These are phyloP conservation scores for Fusarium longipes DNA, from an alignment of 2,329 filamentous ascomycete genomes.

Conservation along the genomic window DNA sequence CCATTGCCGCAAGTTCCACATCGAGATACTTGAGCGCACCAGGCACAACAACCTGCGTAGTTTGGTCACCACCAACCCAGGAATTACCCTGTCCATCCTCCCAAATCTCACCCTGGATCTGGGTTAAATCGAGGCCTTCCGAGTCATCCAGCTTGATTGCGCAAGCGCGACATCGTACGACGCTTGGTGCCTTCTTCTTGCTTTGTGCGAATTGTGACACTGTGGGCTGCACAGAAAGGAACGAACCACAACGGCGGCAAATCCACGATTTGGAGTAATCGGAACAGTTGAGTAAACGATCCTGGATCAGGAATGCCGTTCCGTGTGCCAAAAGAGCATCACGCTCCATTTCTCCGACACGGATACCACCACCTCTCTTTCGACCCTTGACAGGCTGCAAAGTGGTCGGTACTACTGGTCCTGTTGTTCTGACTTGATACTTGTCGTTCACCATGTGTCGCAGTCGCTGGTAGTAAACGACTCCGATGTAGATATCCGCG, in stretches of 20 bases:
- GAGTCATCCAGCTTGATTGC: constrained; percentile 71
- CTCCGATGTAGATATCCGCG: constrained; percentile 95
- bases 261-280: constrained; percentile 92
- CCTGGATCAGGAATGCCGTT: constrained; percentile 92
- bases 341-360: constrained; percentile 99
- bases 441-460: constrained; percentile 99
- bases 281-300: constrained; percentile 95
- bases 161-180: constrained; percentile 83
- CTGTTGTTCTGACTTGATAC: constrained; percentile 96
- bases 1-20: constrained; percentile 96
- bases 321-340: constrained; percentile 95
- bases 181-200: constrained; percentile 73
- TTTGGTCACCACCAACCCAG: constrained; percentile 90
- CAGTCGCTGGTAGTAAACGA: constrained; percentile 98
- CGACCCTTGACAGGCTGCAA: constrained; percentile 97
- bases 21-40: constrained; percentile 94
- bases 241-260: constrained; percentile 88
- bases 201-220: constrained; percentile 71
- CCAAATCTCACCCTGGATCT: constrained; percentile 81
- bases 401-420: constrained; percentile 88
- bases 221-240: constrained; percentile 86
- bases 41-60: constrained; percentile 90
- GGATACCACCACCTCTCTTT: constrained; percentile 96
- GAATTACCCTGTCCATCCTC: constrained; percentile 87
- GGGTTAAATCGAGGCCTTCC: constrained; percentile 65